These are phyloP conservation scores for Agrocybe praecox DNA, from an alignment of 768 basidiomycete species.

Conservation along the genomic window DNA sequence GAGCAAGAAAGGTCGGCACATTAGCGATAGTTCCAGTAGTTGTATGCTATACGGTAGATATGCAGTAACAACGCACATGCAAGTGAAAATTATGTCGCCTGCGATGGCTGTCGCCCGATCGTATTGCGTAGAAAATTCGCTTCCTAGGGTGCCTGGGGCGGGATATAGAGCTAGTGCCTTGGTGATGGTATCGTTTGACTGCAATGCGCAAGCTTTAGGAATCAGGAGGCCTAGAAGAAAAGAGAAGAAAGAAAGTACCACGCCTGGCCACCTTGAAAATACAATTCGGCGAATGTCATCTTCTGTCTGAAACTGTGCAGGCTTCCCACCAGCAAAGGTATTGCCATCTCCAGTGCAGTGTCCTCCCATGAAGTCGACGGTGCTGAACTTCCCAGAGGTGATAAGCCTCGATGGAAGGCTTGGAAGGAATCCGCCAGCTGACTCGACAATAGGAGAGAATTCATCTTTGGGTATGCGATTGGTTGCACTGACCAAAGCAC, in stretches of 20 bases:
- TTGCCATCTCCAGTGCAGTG: constrained; percentile 46
- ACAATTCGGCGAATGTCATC: constrained; percentile 36
- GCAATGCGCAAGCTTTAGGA: background rate
- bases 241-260: constrained; percentile 19
- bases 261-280: constrained; percentile 35
- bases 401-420: constrained; percentile 38
- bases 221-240: background rate
- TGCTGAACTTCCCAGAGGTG: constrained; percentile 23
- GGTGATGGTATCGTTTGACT: constrained; percentile 39
- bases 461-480: constrained; percentile 34
- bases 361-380: constrained; percentile 44
- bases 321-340: constrained; percentile 39
- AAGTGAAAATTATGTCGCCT: constrained; percentile 43
- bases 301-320: constrained; percentile 39
- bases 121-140: constrained; percentile 39
- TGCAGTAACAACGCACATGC: constrained; percentile 34
- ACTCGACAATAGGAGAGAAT: constrained; percentile 39
- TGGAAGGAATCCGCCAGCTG: constrained; percentile 35
- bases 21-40: background rate
- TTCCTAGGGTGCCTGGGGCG: constrained; percentile 30
- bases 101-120: constrained; percentile 43
- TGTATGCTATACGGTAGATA: no score
- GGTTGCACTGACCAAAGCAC: constrained; percentile 38
- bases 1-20: background rate
- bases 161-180: constrained; percentile 40